Evolutionary conservation across 2,329 filamentous ascomycete species (phyloP).

Genomic region (Alternaria arborescens): DNA sequence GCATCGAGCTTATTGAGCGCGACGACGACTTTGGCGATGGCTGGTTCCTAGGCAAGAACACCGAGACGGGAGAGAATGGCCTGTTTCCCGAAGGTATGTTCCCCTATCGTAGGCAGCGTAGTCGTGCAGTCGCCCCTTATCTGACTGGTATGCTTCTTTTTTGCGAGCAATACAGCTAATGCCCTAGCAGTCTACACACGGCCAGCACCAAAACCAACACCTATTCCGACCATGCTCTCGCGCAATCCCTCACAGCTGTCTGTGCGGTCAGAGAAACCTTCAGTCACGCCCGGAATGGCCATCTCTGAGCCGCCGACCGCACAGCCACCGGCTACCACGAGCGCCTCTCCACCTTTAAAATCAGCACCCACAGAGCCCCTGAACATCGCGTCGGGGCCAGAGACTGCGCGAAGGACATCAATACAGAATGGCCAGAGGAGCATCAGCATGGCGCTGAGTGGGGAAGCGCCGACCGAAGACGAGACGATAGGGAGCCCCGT

Average conservation of each 20-base stretch:
- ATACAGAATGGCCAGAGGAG: slow-evolving; percentile 38
- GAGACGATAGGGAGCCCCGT: slow-evolving; percentile 72
- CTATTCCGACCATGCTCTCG: slow-evolving; percentile 39
- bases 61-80: slow-evolving; percentile 76
- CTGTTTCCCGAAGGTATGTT: slow-evolving; percentile 82
- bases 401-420: slow-evolving; percentile 26
- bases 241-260: slow-evolving; percentile 41
- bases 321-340: slow-evolving; percentile 27
- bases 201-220: slow-evolving; percentile 60
- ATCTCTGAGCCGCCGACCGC: slow-evolving; percentile 26
- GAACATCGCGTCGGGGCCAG: slow-evolving; percentile 30
- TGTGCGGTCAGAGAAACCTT: slow-evolving; percentile 17
- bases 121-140: slow-evolving; percentile 1
- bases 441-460: slow-evolving; percentile 48
- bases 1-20: slow-evolving; percentile 82
- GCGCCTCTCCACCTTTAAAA: slow-evolving; percentile 29
- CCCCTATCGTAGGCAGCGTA: neutral
- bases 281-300: slow-evolving; percentile 27
- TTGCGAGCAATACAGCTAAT: slow-evolving; percentile 22
- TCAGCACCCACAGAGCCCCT: slow-evolving; percentile 39
- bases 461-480: slow-evolving; percentile 51
- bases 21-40: slow-evolving; percentile 91
- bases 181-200: slow-evolving; percentile 67
- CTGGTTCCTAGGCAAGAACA: slow-evolving; percentile 81
- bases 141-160: slow-evolving; percentile 1